Evolutionary conservation across 441 rosid species (phyloP), one percentile per base, ranked within the genome.

Genomic region (Croton setiger): DNA sequence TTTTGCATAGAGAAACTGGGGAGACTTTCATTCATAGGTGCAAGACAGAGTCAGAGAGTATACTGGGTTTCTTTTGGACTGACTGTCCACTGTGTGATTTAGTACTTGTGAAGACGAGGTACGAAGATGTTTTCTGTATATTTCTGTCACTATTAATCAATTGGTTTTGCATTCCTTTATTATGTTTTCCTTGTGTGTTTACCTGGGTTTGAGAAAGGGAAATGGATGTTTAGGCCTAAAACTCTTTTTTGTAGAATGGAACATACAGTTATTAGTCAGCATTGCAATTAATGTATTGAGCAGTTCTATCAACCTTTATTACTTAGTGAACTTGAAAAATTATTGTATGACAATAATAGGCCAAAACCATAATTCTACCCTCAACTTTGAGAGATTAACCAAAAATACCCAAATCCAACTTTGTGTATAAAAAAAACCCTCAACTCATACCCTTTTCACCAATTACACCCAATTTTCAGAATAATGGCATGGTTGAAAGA

Each of bases 21-120:
- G 84, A 85, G 75, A 84, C 78, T 71, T 85, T 87, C 72, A 77
- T 51, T 69, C 88, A 90, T 63, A 84, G 60, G 67, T 89, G 90
- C 84, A 91, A 74, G 77, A 64, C 86, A 57, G 97, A 89, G 68
- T 88, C 96, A 61, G 98, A 87, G 83, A 87, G 82, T 72, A 85
- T 95, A 76, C 82, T 95, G 68, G 98, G 99, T 63, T 90, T 90
- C 79, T 92, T 95, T 76, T 95, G 98, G 98, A 89, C 96, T 18
- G 99, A 95, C 81, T 90, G 96, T 79, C 92, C 96, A 0, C 76
- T 80, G 60, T 88, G 96, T 75, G 89, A 95, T 78, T 81, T 95
- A 73, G 97, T 89, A 20, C 76, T 92, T 67, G 90, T 95, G 43
- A 95, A 95, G 84, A 92, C 87, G 78, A 95, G 99, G 99, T 95